A percentile compares a stretch with the other conserved stretches of the same genome.
These are phyloP conservation scores for Tuber microsphaerosporum DNA, from an alignment of 495 filamentous ascomycete species.

Conservation along the genomic window DNA sequence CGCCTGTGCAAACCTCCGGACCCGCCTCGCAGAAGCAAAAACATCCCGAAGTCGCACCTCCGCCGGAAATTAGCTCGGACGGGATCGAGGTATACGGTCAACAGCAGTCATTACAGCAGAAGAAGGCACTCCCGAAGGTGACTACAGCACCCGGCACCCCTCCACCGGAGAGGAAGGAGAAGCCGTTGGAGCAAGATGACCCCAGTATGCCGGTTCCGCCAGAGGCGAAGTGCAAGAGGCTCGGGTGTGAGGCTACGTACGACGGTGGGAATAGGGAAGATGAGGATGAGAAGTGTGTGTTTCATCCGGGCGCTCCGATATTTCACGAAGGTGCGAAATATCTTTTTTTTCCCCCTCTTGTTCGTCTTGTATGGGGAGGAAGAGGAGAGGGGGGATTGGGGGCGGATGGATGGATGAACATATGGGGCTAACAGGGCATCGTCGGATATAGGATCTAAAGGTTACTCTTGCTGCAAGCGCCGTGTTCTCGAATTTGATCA, in stretches of 20 bases:
- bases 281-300: slow-evolving; percentile 61
- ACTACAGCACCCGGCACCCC: slow-evolving; percentile 55
- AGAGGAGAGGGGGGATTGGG: neutral
- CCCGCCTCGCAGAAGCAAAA: slow-evolving; percentile 29
- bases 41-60: slow-evolving; percentile 32
- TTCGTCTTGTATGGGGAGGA: neutral
- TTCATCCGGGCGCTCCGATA: slow-evolving; percentile 78
- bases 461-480: slow-evolving; percentile 93
- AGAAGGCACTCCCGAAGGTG: slow-evolving; percentile 45
- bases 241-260: slow-evolving; percentile 62
- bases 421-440: neutral
- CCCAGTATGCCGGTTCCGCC: slow-evolving; percentile 59
- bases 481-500: slow-evolving; percentile 94
- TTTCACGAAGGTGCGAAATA: slow-evolving; percentile 80
- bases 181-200: slow-evolving; percentile 73
- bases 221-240: slow-evolving; percentile 69
- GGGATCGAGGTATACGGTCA: slow-evolving; percentile 48
- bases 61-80: slow-evolving; percentile 43
- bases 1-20: slow-evolving; percentile 38
- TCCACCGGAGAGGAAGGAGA: slow-evolving; percentile 55
- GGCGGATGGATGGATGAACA: neutral
- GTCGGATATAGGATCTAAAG: slow-evolving; percentile 52
- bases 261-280: slow-evolving; percentile 56
- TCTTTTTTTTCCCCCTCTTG: neutral
- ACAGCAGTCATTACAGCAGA: neutral